Evolutionary conservation across 2,329 filamentous ascomycete species (phyloP).

Genomic region (Hypocreales sp.): DNA sequence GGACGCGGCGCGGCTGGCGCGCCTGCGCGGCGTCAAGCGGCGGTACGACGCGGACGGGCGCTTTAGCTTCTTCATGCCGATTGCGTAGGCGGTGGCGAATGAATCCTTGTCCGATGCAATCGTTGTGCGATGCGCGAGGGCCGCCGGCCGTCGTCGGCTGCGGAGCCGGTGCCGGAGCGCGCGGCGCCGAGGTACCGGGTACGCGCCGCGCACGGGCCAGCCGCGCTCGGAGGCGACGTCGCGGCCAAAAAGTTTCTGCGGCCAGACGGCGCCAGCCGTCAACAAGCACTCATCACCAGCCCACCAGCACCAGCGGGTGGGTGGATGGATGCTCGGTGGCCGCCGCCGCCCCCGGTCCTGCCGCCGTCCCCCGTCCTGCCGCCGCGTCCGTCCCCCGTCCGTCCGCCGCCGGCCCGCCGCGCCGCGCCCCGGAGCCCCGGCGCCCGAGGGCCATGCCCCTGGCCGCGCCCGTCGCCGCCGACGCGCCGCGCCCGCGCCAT

Average conservation of each 20-base stretch:
- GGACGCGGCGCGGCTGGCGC: conserved; percentile 3
- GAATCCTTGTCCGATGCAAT: no score
- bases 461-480: conserved; percentile 2
- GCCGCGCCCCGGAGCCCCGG: no score
- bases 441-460: no score
- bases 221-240: background rate
- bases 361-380: no score
- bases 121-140: background rate
- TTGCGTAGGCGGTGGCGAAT: background rate
- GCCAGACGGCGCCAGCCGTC: no score
- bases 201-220: conserved; percentile 2
- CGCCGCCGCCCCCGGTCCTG: no score
- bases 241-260: no score
- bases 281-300: no score
- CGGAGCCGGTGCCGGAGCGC: background rate
- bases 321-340: no score
- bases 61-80: conserved; percentile 5
- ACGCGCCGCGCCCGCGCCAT: conserved; percentile 15
- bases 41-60: conserved; percentile 6
- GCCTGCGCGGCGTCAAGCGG: conserved; percentile 5
- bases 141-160: background rate
- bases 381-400: no score
- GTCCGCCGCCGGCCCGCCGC: no score
- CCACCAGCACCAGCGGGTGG: conserved; percentile 3
- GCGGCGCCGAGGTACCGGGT: no score